phyloP scores from a whole-genome alignment of 1,284 basidiomycete species.

The Cutaneotrichosporon mucoides region DNA sequence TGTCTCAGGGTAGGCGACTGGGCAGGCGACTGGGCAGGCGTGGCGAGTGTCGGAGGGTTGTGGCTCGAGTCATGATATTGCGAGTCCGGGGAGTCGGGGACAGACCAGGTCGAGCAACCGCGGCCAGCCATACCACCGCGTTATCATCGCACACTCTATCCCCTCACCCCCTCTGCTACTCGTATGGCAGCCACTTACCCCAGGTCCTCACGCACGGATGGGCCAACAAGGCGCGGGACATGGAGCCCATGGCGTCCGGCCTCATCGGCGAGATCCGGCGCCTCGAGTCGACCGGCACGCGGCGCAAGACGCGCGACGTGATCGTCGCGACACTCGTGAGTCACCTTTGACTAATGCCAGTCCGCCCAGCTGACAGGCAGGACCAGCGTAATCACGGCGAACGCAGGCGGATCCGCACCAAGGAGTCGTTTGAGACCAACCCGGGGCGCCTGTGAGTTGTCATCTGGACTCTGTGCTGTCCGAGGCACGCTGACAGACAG shows the following conservation, averaged over 20 bases:
- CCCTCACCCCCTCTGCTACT: no score
- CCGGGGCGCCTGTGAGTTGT: constrained; percentile 54
- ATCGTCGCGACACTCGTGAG: constrained; percentile 46
- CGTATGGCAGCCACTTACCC: background rate
- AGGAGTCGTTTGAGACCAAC: constrained; percentile 59
- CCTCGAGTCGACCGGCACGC: constrained; percentile 6
- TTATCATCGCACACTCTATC: no score
- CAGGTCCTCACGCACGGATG: constrained; percentile 18
- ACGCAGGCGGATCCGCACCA: constrained; percentile 48
- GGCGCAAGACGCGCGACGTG: constrained; percentile 30
- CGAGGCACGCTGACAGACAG: background rate
- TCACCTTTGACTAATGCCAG: background rate
- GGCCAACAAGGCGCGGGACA: constrained; percentile 17
- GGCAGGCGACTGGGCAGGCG: no score
- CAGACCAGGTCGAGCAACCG: no score
- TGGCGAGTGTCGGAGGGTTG: no score
- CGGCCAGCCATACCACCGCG: no score
- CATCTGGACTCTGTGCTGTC: no score
- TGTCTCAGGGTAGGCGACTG: background rate
- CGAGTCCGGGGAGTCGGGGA: no score
- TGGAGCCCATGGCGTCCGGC: constrained; percentile 36
- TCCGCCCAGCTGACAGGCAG: constrained; percentile 45
- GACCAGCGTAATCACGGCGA: constrained; percentile 75
- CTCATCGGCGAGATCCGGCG: constrained; percentile 29
- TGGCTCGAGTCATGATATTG: no score